These are phyloP conservation scores for Dictyostelium brefeldianum DNA, from an alignment of 78 protist species.

Conservation along the genomic window DNA sequence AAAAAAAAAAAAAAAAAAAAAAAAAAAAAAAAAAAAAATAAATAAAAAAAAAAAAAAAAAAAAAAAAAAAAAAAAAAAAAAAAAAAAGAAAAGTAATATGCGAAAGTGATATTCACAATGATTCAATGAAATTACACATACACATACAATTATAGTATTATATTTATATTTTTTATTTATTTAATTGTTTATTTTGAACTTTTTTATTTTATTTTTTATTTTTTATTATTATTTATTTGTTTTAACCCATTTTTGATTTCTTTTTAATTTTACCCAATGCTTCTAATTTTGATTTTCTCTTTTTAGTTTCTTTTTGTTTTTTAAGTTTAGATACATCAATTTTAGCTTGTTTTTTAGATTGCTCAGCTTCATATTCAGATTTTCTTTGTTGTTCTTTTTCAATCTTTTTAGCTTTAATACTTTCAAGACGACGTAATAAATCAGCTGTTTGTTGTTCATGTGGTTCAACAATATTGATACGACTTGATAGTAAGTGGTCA, in stretches of 20 bases:
- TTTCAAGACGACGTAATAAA: constrained; percentile 31
- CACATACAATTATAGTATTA: not conserved
- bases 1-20: no score
- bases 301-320: constrained; percentile 45
- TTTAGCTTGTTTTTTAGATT: not conserved
- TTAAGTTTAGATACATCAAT: not conserved
- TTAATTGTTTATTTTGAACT: not conserved
- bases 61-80: no score
- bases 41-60: no score
- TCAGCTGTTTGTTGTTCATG: constrained; percentile 40
- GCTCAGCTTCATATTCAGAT: not conserved
- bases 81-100: no score
- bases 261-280: constrained; percentile 39
- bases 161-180: not conserved
- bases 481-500: constrained; percentile 18
- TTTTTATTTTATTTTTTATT: not conserved
- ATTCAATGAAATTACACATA: not conserved
- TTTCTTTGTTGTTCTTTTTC: constrained; percentile 44
- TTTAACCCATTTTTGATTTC: constrained; percentile 46
- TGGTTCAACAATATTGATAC: constrained; percentile 47
- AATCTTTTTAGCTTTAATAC: constrained; percentile 56
- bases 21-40: no score
- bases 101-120: no score
- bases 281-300: constrained; percentile 61
- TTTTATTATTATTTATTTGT: not conserved